Evolutionary conservation across 176 grass and related monocot species (phyloP), one percentile per base, ranked within the genome.

Genomic region (Dendrocalamus sinicus): DNA sequence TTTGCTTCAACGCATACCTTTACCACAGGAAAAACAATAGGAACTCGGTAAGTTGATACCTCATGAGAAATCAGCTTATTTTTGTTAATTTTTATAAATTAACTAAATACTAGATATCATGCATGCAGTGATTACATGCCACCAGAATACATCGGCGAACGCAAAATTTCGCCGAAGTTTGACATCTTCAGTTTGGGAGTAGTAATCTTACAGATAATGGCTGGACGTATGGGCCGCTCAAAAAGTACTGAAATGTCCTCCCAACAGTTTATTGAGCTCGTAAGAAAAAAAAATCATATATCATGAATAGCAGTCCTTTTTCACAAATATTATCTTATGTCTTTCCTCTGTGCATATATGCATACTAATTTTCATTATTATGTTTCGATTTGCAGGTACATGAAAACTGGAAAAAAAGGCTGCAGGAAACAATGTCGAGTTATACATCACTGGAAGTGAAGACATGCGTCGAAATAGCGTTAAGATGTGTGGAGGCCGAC

Each of bases 51-150:
- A 76, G 73, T 40, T 58, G 51, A 76, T 74, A 2, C 52, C 9
- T 6, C 17, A 39, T 58, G 10, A 58, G 32, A 28, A 39, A 35
- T 22, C 17, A 20, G 57, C 0, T 12, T 10, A 43, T 43, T 76
- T 58, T 16, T 19, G 15, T 35, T 74, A 28, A 8, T 5, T 74
- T 19, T 53, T 74, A 11, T 4, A 32, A 52, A 50, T 0, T 8
- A 12, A 9, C 6, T 35, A 3, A 51, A 5, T 74, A 74, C 3
- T 73, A 53, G 26, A 76, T 75, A 75, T 16, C 9, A 40, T 76
- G 52, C 51, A 58, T 77, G 53, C 53, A 76, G 53, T 77, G 74
- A 35, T 3, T 77, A 77, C 53, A 59, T 77, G 74, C 53, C 74
- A 41, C 53, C 53, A 1, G 32, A 77, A 8, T 77, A 43, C 53